Evolutionary conservation across 805 yeast genomes (phyloP), one percentile per base, ranked within the genome.

Genomic region (Ogataea pignaliae): DNA sequence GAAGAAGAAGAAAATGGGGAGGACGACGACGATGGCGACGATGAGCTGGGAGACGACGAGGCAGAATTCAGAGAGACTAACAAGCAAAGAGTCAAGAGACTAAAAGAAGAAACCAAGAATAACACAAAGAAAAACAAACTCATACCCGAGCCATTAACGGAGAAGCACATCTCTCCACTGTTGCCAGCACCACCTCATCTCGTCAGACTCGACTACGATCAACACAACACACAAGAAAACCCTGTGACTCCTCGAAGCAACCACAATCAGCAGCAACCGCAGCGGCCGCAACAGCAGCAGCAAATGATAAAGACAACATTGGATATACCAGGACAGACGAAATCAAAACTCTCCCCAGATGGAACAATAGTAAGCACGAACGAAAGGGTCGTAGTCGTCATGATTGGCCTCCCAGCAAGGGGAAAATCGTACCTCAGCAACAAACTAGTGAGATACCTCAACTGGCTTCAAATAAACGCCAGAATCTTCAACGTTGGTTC

Each of bases 391-490:
- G 95, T 91, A 13, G 88, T 91, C 46, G 95, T 93, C 15, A 91
- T 91, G 98, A 97, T 91, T 13, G 99, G 99, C 0, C 64, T 85
- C 12, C 98, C 98, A 0, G 97, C 97, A 0, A 72, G 97, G 43
- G 99, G 99, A 3, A 91, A 91, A 63, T 85, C 95, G 1, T 93
- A 90, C 61, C 81, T 91, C 50, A 88, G 97, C 41, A 91, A 89
- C 64, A 91, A 93, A 61, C 72, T 91, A 39, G 86, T 95, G 1
- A 69, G 98, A 47, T 93, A 88, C 65, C 70, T 91, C 60, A 91
- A 91, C 66, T 91, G 97, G 95, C 77, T 89, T 34, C 96, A 90
- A 65, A 95, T 90, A 56, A 88, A 86, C 53, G 83, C 95, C 47
- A 75, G 84, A 51, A 90, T 91, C 10, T 91, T 93, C 70, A 91